Evolutionary conservation across 768 basidiomycete genomes (phyloP), one percentile per base, ranked within the genome.

Genomic region (Lactarius deliciosus): DNA sequence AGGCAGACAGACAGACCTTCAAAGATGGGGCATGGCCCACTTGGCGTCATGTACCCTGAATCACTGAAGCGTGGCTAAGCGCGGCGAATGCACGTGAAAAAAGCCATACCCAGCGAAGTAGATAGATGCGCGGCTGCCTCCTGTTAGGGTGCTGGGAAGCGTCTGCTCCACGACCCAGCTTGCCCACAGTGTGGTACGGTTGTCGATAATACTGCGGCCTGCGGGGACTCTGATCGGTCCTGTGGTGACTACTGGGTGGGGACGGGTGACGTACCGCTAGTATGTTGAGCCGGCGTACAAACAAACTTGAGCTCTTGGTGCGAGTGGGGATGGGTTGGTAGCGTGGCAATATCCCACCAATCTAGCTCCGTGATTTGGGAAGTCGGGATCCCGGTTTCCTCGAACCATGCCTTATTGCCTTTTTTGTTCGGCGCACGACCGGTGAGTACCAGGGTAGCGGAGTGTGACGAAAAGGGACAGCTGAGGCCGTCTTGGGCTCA

Each of bases 221-320:
- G 60, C 5, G 20, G 8, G 20, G 16, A 30, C 28, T 16, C 7
- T 11, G 9, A 40, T 11, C 11, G 25, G 25, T n/a, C 45, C 11
- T 11, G 25, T 47, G 41, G 6, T 22, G n/a, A 43, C 36, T 32
- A 60, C 40, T 45, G 30, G 2, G 22, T 2, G 54, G 18, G 30
- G 2, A 6, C 63, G 63, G 28, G 40, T 34, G 28, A 56, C 74
- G 18, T 56, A 80, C 80, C 79, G 57, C 78, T 80, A 40, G 70
- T 76, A 66, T 81, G 81, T 63, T 81, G 81, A 5, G 80, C 79
- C 0, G 81, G 81, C 8, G 76, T 74, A 66, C 79, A 81, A 5
- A 76, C 75, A 57, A 81, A 72, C 45, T 70, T 71, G n/a, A 78
- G 68, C 10, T 55, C 11, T 34, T 68, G 64, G 54, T 63, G 53